These are phyloP conservation scores for Zanthoxylum bungeanum DNA, from an alignment of 345 rosid genomes.

Conservation along the genomic window DNA sequence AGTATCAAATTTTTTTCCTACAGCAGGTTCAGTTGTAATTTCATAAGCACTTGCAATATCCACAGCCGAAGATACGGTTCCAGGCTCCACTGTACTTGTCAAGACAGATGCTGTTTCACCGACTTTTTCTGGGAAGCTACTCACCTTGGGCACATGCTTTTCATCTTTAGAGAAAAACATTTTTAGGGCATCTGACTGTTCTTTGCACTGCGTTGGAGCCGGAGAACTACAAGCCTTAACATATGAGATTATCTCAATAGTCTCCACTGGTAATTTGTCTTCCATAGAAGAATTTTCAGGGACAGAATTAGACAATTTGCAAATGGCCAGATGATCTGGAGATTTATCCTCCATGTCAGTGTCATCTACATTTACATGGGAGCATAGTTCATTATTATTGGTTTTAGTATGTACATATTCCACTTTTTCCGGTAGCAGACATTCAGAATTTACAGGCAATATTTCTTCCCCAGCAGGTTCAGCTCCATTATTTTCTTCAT, in stretches of 20 bases:
- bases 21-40: conserved; percentile 16
- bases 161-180: conserved; percentile 26
- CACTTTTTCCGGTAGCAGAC: conserved; percentile 28
- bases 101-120: conserved; percentile 37
- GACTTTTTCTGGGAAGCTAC: conserved; percentile 20
- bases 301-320: conserved; percentile 36
- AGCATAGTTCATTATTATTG: too few species aligned
- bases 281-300: conserved; percentile 37
- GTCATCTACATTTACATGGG: too few species aligned
- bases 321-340: conserved; percentile 15
- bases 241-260: conserved; percentile 26
- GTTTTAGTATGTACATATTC: conserved; percentile 40
- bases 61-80: conserved; percentile 34
- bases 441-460: conserved; percentile 38
- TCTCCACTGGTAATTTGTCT: conserved; percentile 26
- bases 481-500: conserved; percentile 33
- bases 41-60: conserved; percentile 32
- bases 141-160: conserved; percentile 25
- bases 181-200: conserved; percentile 32
- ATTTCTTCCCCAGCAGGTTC: conserved; percentile 32
- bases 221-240: conserved; percentile 28
- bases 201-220: conserved; percentile 33
- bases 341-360: too few species aligned
- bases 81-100: conserved; percentile 37
- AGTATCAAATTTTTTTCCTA: conserved; percentile 39